Evolutionary conservation across 2,329 filamentous ascomycete species (phyloP).

Genomic region (Cercospora sp.): DNA sequence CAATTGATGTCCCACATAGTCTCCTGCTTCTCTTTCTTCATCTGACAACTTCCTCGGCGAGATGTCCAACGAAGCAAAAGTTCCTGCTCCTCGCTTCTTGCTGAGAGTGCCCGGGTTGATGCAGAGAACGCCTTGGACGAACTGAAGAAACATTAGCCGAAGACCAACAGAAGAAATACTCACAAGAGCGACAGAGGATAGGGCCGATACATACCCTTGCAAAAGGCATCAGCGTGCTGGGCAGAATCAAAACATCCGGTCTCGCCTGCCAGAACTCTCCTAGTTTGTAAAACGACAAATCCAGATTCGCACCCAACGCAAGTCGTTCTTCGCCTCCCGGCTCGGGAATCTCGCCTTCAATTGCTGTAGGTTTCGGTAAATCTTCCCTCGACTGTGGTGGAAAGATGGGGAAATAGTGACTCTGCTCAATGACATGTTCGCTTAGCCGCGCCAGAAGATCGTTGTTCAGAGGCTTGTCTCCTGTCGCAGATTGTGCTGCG

Average conservation of each 20-base stretch:
- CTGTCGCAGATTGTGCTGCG: conserved; percentile 78
- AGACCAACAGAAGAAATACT: background rate
- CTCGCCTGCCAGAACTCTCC: conserved; percentile 86
- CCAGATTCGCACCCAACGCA: conserved; percentile 74
- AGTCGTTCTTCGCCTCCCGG: conserved; percentile 48
- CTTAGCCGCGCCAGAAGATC: conserved; percentile 71
- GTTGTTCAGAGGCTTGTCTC: conserved; percentile 67
- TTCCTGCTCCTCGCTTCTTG: conserved; percentile 80
- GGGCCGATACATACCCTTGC: conserved; percentile 67
- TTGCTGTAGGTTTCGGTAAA: conserved; percentile 56
- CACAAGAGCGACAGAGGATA: background rate
- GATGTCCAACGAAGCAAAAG: conserved; percentile 77
- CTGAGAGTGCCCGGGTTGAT: conserved; percentile 89
- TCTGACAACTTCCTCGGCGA: conserved; percentile 63
- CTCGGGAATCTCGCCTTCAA: conserved; percentile 46
- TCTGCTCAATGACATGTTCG: conserved; percentile 79
- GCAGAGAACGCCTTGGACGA: conserved; percentile 83
- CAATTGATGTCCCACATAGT: conserved; percentile 69
- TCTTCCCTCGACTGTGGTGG: conserved; percentile 71
- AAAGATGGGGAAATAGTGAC: conserved; percentile 87
- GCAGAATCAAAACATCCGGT: conserved; percentile 81
- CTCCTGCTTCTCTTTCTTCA: conserved; percentile 56
- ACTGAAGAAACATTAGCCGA: conserved; percentile 52
- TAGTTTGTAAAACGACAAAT: conserved; percentile 80
- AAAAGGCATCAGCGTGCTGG: conserved; percentile 81